A percentile compares a stretch with the other conserved stretches of the same genome.
phyloP scores from a whole-genome alignment of 2,329 filamentous ascomycete genomes.

The Aspergillus quadricinctus region DNA sequence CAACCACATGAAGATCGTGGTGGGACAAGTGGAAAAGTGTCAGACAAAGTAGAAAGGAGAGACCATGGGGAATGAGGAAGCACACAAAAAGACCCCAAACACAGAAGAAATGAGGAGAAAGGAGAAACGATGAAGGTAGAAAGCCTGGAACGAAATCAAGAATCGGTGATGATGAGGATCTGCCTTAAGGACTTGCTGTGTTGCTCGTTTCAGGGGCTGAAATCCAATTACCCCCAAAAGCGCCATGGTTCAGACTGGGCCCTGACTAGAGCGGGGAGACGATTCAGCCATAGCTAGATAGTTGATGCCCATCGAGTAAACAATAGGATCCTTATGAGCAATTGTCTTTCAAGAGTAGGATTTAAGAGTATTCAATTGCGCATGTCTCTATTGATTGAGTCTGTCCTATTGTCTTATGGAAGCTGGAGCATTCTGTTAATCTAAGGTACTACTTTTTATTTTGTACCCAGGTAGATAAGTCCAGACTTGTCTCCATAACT shows the following conservation, averaged over 20 bases:
- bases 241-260: conserved; percentile 11
- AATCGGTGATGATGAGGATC: conserved; percentile 20
- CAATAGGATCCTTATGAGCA: not conserved
- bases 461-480: not conserved
- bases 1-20: not conserved
- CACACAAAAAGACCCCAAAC: not conserved
- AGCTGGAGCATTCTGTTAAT: not conserved
- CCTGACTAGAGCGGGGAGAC: not conserved
- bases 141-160: not conserved
- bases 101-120: conserved; percentile 1
- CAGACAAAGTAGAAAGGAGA: not conserved
- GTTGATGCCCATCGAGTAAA: not conserved
- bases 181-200: conserved; percentile 5
- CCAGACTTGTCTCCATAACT: not conserved
- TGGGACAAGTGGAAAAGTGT: not conserved
- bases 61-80: not conserved
- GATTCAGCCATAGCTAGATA: not conserved
- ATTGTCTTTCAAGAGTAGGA: not conserved
- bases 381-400: not conserved
- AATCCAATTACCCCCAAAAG: conserved; percentile 16
- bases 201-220: conserved; percentile 22
- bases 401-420: not conserved
- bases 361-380: not conserved
- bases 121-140: conserved; percentile 3
- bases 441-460: too few species aligned